Evolutionary conservation across 495 filamentous ascomycete species (phyloP).

Genomic region (Daldinia loculata): DNA sequence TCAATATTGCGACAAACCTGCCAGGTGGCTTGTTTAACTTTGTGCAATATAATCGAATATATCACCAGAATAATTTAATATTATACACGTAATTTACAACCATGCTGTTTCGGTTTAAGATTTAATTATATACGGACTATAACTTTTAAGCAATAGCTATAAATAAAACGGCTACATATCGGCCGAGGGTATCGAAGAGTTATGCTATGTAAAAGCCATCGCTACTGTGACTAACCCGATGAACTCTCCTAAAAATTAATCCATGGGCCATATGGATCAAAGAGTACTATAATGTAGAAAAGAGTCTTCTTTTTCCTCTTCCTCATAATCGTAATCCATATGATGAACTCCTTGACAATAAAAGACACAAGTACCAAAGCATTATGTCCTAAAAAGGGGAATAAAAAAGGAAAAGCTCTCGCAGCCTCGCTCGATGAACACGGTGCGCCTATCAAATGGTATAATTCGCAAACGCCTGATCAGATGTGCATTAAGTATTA

Average conservation of each 20-base stretch:
- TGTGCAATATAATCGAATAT: no score
- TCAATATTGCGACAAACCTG: background rate
- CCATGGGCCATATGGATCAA: slow-evolving; percentile 7
- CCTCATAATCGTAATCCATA: slow-evolving; percentile 40
- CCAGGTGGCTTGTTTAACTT: no score
- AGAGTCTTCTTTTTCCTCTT: slow-evolving; percentile 10
- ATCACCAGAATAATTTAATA: no score
- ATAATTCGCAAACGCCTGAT: slow-evolving; percentile 38
- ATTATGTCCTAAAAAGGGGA: slow-evolving; percentile 20
- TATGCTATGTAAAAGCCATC: slow-evolving; percentile 17
- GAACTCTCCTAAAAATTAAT: background rate
- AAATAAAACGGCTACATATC: slow-evolving; percentile 20
- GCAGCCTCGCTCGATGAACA: slow-evolving; percentile 13
- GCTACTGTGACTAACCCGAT: background rate
- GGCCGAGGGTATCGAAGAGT: slow-evolving; percentile 41
- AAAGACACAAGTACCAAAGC: slow-evolving; percentile 16
- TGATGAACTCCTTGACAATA: slow-evolving; percentile 8
- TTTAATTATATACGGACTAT: slow-evolving; percentile 21
- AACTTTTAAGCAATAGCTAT: slow-evolving; percentile 27
- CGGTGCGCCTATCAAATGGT: slow-evolving; percentile 32
- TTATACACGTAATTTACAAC: background rate
- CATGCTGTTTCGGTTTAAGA: background rate
- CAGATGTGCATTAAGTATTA: slow-evolving; percentile 32
- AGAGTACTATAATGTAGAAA: slow-evolving; percentile 11
- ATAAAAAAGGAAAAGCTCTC: slow-evolving; percentile 2